Evolutionary conservation across 2,329 filamentous ascomycete genomes (phyloP), one percentile per base, ranked within the genome.

Genomic region (Hypoxylon sp.): DNA sequence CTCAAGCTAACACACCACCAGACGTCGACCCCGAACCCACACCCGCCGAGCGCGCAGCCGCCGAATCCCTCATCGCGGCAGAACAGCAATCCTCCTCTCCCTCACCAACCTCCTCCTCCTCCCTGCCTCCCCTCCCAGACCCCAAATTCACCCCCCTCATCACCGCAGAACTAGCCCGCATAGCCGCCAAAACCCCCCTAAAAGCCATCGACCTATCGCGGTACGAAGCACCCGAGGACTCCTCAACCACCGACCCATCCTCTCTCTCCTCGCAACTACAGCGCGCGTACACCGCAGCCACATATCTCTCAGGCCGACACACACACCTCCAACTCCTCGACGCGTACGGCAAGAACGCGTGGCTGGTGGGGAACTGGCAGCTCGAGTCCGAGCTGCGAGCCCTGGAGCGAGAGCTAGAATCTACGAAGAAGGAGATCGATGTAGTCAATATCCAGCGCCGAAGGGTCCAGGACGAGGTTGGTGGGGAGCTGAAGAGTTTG

Each of bases 351-450:
- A 93, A 93, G 80, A 97, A 97, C 78, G 91, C 93, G 8, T 98
- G 96, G 95, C 84, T 99, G 59, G 86, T 97, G 7, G 88, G 88
- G 5, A 99, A 99, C 78, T 88, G 90, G 72, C 88, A 92, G 71
- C 79, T 94, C 19, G 95, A 97, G 80, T 87, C 88, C 45, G 86
- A 93, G 43, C 79, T 96, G 54, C 84, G 85, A 53, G 78, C 78
- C 11, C 75, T 96, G 25, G 95, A 98, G 83, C 83, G 83, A 46
- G 93, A 97, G 73, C 83, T 98, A 52, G 89, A 88, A 12, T 84
- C 83, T 39, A 81, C 86, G 19, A 90, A 89, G 77, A 83, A 85
- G 63, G 88, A 91, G 70, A 86, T 94, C 50, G 94, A 97, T 76
- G 77, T 86, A 37, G 83, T 96, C 8, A 94, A 94, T 70, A 82